Evolutionary conservation across 805 yeast species (phyloP).

Genomic region (Wickerhamomyces strasburgensis): DNA sequence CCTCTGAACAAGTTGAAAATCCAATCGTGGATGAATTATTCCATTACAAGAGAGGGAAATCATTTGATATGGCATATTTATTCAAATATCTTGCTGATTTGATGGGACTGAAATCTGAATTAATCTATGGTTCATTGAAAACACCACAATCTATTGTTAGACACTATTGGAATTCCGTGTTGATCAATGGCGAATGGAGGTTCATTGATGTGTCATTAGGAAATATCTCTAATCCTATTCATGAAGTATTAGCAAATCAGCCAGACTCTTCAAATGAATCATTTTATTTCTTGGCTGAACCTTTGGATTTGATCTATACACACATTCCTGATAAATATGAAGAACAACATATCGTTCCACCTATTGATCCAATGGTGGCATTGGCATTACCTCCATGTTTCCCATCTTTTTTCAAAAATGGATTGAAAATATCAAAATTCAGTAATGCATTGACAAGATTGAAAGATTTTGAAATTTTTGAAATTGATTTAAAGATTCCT

Average conservation of each 20-base stretch:
- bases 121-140: slow-evolving; percentile 79
- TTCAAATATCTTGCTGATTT: slow-evolving; percentile 69
- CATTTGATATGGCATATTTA: slow-evolving; percentile 72
- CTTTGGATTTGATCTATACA: slow-evolving; percentile 69
- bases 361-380: slow-evolving; percentile 72
- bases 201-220: slow-evolving; percentile 72
- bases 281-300: slow-evolving; percentile 75
- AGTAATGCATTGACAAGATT: slow-evolving; percentile 73
- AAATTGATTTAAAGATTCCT: slow-evolving; percentile 71
- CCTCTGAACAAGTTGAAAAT: slow-evolving; percentile 17
- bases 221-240: slow-evolving; percentile 48
- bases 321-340: slow-evolving; percentile 79
- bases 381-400: slow-evolving; percentile 81
- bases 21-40: slow-evolving; percentile 38
- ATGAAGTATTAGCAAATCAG: slow-evolving; percentile 33
- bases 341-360: slow-evolving; percentile 84
- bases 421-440: slow-evolving; percentile 57
- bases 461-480: slow-evolving; percentile 71
- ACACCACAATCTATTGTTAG: slow-evolving; percentile 68
- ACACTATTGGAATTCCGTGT: slow-evolving; percentile 85
- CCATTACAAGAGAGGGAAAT: slow-evolving; percentile 47
- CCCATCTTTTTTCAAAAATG: slow-evolving; percentile 66
- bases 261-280: slow-evolving; percentile 31
- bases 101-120: slow-evolving; percentile 66
- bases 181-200: slow-evolving; percentile 73